Evolutionary conservation across 2,329 filamentous ascomycete species (phyloP), one percentile per base, ranked within the genome.

Genomic region (Calonectria hawksworthii): DNA sequence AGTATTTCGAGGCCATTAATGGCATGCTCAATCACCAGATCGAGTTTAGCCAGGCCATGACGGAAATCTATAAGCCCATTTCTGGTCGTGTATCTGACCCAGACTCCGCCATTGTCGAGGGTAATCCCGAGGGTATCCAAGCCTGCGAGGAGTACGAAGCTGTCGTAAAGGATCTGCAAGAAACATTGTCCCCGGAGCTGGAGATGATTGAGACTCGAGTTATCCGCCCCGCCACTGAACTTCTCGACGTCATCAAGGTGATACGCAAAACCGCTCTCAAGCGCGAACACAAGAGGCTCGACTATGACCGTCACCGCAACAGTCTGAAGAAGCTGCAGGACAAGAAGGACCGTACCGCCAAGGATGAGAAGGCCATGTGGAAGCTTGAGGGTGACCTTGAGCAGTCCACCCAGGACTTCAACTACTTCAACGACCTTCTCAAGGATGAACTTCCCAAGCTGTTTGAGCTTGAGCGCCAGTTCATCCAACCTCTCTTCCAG

Each of bases 1-100:
- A 98, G 88, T 99, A 99, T 86, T 98, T 98, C 82, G 93, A 98
- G 69, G 95, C 97, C 84, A 98, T 99, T 88, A 98, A 99, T 87
- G 95, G 94, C 89, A 99, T 99, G 97, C 91, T 99, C 82, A 92
- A 89, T 83, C 96, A 99, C 87, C 97, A 99, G 88, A 99, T 99
- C 86, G 96, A 98, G 84, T 99, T 99, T 88, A 98, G 96, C 81
- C 93, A 98, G 87, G 95, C 96, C 79, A 96, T 98, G 89, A 94
- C 94, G 77, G 97, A 99, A 86, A 94, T 99, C 82, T 99, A 99
- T 90, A 98, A 98, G 85, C 97, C 97, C 80, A 99, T 99, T 81
- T 98, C 96, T 70, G 97, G 97, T 70, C 94, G 97, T 83, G 91
- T 98, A 86, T 99, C 96, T 59, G 97, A 99, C 85, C 97, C 97